Base-by-base conservation (phyloP, 2,329 filamentous ascomycete species). In the Amauroascus verrucosus region DNA sequence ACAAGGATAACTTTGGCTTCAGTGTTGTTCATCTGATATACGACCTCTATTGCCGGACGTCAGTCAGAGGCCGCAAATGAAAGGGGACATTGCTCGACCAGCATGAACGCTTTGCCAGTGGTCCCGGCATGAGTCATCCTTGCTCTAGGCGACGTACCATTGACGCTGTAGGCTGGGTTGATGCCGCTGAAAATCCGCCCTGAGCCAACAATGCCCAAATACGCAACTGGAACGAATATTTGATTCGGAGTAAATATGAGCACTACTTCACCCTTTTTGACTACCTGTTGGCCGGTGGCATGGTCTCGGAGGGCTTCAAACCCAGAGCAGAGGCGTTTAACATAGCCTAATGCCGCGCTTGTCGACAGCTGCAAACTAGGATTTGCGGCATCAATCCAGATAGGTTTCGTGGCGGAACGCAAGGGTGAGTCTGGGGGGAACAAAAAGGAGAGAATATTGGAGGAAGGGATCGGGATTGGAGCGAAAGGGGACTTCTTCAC, bases 201-300 rank as follows among this genome's bases (percentile, higher is more conserved):
- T 20, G 72, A 71, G 0, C 77, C 78, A 1, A 78, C 72, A 37
- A 78, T 75, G 1, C 75, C 77, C 3, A 79, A 65, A 59, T 78
- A 80, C 9, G 75, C 74, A 16, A 75, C 75, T 0, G 78, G 77
- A 0, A 81, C 72, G 57, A 77, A 78, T 38, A 81, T 74, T 56
- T 79, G 76, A 60, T 81, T 81, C 2, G 75, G 72, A 1, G 75
- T 76, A 59, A 75, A 77, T 44, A 79, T 71, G 69, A 80, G 70
- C 30, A 78, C 74, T 1, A 77, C 75, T 49, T 80, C 77, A 11
- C 74, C 74, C 48, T 64, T 67, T 30, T 48, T 48, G 16, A 48
- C 45, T 6, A 48, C 45, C 53, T 70, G 60, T 6, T 80, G 54
- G 0, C 74, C 75, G 8, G 41, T n/a, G 9, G 28, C 11, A 3